These are phyloP conservation scores for Candida stauntonica DNA, from an alignment of 805 yeast species.

Conservation along the genomic window DNA sequence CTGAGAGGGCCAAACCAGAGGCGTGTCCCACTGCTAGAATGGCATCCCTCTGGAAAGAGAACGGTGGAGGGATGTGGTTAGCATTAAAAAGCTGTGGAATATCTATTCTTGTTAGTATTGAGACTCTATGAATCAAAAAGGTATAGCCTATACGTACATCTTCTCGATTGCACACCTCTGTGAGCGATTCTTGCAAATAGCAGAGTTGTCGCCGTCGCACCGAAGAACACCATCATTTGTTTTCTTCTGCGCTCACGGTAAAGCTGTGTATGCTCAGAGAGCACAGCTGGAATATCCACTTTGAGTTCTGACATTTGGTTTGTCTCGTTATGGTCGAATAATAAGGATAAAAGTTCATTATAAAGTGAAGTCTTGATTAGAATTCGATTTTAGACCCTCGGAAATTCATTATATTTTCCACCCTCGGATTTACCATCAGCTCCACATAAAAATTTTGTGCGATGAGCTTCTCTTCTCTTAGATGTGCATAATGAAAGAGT, in stretches of 20 bases:
- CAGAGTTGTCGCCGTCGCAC: conserved; percentile 68
- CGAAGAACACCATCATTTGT: conserved; percentile 70
- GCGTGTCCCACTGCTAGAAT: conserved; percentile 82
- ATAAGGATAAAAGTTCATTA: too few relatives aligned
- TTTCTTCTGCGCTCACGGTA: conserved; percentile 48
- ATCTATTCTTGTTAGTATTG: conserved; percentile 27
- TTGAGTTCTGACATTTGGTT: conserved; percentile 4
- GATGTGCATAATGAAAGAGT: too few relatives aligned
- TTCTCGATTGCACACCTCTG: conserved; percentile 67
- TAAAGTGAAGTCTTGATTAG: too few relatives aligned
- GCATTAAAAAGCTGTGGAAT: conserved; percentile 76
- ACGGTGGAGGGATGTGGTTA: conserved; percentile 82
- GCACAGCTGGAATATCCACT: conserved; percentile 14
- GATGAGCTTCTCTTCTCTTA: neutral
- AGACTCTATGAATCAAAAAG: neutral
- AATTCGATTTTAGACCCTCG: too few relatives aligned
- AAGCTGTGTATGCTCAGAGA: conserved; percentile 14
- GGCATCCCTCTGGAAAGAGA: conserved; percentile 77
- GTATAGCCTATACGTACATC: conserved; percentile 25
- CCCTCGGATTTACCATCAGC: too few relatives aligned
- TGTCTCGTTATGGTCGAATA: neutral
- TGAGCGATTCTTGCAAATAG: conserved; percentile 70
- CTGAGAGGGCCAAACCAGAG: conserved; percentile 65
- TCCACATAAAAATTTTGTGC: neutral
- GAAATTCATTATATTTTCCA: too few relatives aligned